Percentiles rank a stretch among this genome's conserved stretches.
phyloP scores from a whole-genome alignment of 225 moss, liverwort and hornwort genomes.

The Lunularia cruciata region DNA sequence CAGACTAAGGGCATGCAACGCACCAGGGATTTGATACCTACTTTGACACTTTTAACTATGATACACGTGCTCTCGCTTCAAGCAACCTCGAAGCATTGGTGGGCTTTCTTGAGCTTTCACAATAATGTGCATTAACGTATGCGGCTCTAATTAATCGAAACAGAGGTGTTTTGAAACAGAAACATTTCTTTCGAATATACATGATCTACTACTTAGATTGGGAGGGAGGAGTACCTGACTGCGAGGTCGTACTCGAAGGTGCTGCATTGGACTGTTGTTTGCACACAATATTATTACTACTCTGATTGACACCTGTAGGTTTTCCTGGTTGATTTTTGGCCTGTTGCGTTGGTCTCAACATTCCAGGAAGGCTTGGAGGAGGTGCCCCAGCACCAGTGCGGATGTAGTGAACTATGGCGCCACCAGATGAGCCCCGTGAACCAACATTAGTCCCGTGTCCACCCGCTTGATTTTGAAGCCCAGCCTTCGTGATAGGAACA shows the following conservation, averaged over 20 bases:
- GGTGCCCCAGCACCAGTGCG: conserved; percentile 74
- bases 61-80: not conserved
- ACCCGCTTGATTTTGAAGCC: conserved; percentile 68
- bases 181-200: not conserved
- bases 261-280: conserved; percentile 28
- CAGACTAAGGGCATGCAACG: no score
- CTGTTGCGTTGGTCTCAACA: conserved; percentile 50
- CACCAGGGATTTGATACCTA: not conserved
- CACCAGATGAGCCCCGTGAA: conserved; percentile 48
- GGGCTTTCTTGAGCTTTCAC: not conserved
- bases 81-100: not conserved
- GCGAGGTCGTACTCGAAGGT: conserved; percentile 36
- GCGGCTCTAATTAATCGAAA: not conserved
- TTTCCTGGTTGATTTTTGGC: conserved; percentile 55
- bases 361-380: conserved; percentile 43
- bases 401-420: conserved; percentile 88
- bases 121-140: not conserved
- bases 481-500: conserved; percentile 70
- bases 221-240: conserved; percentile 1
- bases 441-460: conserved; percentile 45
- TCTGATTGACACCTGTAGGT: conserved; percentile 38
- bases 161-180: no score
- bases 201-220: conserved; percentile 4
- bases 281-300: conserved; percentile 9
- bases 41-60: not conserved